Evolutionary conservation across 2,329 filamentous ascomycete genomes (phyloP).

Genomic region (Aspergillus neoniger): DNA sequence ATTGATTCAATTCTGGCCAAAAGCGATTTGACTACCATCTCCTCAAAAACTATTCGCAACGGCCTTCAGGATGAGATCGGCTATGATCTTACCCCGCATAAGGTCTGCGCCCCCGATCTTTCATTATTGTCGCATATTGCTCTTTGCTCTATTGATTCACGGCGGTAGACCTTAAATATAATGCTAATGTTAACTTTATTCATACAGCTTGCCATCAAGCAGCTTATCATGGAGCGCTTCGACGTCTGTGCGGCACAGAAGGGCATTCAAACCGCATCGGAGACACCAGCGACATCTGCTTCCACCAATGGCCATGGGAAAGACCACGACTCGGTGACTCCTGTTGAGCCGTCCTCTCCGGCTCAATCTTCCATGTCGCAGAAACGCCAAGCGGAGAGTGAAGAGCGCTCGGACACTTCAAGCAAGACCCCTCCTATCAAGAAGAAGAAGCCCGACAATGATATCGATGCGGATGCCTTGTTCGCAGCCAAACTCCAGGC

Average conservation of each 20-base stretch:
- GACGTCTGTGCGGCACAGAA: slow-evolving; percentile 62
- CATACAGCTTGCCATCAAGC: slow-evolving; percentile 66
- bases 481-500: slow-evolving; percentile 87
- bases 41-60: slow-evolving; percentile 66
- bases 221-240: slow-evolving; percentile 72
- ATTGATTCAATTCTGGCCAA: slow-evolving; percentile 64
- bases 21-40: slow-evolving; percentile 65
- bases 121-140: slow-evolving; percentile 13
- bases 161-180: background rate
- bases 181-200: slow-evolving; percentile 19
- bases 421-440: slow-evolving; percentile 53
- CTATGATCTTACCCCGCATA: slow-evolving; percentile 63
- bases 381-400: slow-evolving; percentile 47
- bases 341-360: slow-evolving; percentile 34
- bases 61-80: slow-evolving; percentile 62
- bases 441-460: slow-evolving; percentile 63
- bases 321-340: slow-evolving; percentile 24
- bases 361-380: slow-evolving; percentile 39
- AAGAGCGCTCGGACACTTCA: slow-evolving; percentile 41
- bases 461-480: slow-evolving; percentile 78
- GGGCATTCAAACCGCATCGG: slow-evolving; percentile 38
- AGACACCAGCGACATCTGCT: slow-evolving; percentile 18
- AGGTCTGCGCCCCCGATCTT: slow-evolving; percentile 48
- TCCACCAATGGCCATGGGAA: slow-evolving; percentile 39
- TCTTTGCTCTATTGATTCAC: background rate